Percentiles rank a stretch among this genome's conserved stretches.
These are phyloP conservation scores for Coemansia sp. DNA, from an alignment of 192 early-diverging fungal genomes.

Conservation along the genomic window DNA sequence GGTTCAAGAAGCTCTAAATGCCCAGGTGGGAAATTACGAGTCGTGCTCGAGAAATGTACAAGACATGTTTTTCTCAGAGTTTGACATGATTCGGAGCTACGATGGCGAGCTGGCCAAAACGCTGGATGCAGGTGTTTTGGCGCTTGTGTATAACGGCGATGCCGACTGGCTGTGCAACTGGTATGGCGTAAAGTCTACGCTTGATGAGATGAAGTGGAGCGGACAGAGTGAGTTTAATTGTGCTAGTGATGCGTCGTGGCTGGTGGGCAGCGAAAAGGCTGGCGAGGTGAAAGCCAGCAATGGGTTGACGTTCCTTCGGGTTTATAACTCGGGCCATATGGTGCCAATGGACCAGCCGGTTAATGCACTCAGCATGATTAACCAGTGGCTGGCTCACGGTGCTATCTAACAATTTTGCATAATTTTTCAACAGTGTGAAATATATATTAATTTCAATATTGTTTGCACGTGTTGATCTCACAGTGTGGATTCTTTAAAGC, in stretches of 20 bases:
- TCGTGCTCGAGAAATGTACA: conserved; percentile 72
- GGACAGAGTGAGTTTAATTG: conserved; percentile 68
- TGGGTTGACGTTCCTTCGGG: conserved; percentile 75
- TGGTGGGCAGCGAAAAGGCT: conserved; percentile 54
- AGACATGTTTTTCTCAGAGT: not conserved
- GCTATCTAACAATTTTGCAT: too few relatives aligned
- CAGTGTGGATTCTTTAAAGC: too few relatives aligned
- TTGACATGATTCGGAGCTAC: not conserved
- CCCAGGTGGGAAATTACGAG: conserved; percentile 60
- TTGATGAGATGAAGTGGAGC: conserved; percentile 75
- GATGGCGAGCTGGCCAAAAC: not conserved
- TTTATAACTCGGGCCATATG: conserved; percentile 86
- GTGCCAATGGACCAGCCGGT: conserved; percentile 87
- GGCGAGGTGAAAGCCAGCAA: conserved; percentile 66
- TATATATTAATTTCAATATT: too few relatives aligned
- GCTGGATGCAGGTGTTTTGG: conserved; percentile 63
- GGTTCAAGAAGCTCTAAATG: conserved; percentile 68
- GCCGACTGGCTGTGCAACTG: conserved; percentile 91
- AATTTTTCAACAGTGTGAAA: too few relatives aligned
- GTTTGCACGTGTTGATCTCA: too few relatives aligned
- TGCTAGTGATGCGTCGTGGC: conserved; percentile 74
- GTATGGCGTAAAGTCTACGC: conserved; percentile 80
- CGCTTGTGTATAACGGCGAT: conserved; percentile 87
- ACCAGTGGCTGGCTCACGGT: conserved; percentile 63
- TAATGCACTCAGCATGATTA: conserved; percentile 75